Evolutionary conservation across 2,329 filamentous ascomycete species (phyloP), one percentile per base, ranked within the genome.

Genomic region (Lachnum nothofagi): DNA sequence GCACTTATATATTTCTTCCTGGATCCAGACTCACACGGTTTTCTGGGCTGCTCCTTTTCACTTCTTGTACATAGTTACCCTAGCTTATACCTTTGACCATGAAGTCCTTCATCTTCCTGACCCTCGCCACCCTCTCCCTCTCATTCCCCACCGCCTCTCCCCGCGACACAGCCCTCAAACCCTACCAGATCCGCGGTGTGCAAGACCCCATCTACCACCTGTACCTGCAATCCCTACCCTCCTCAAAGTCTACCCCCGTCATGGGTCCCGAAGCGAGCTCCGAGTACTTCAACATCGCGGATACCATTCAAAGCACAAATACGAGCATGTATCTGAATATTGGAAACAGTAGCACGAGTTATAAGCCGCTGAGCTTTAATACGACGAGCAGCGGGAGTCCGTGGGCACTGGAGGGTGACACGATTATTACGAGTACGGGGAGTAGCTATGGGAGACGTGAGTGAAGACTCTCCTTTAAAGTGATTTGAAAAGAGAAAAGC

Each of bases 181-280:
- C 73, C 10, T 70, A 74, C 59, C 71, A 74, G 58, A 75, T 78
- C 52, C 73, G 75, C 27, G 70, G 71, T 31, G 74, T 77, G 7
- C 63, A 67, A 48, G 67, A 68, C 5, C 76, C 76, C 2, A 72
- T 78, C 48, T 78, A 71, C 54, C 76, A 79, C 58, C 67, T 73
- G 19, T 78, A 79, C 55, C 66, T 79, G 3, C 76, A 78, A 60
- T 65, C 69, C 3, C 45, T 56, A 4, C 53, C 57, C 4, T 29
- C 40, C 5, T 44, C 51, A 25, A 69, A 63, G 4, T 68, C 70
- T 2, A 65, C 70, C 7, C 70, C 73, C 1, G 72, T 78, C 0
- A 71, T 79, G 52, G 76, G 75, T 14, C 74, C 76, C n/a, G 75
- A 76, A 59, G 60, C 66, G 29, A 68, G 65, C 25, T 69, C 68